phyloP scores from a whole-genome alignment of 495 filamentous ascomycete genomes.

The Podospora didyma region DNA sequence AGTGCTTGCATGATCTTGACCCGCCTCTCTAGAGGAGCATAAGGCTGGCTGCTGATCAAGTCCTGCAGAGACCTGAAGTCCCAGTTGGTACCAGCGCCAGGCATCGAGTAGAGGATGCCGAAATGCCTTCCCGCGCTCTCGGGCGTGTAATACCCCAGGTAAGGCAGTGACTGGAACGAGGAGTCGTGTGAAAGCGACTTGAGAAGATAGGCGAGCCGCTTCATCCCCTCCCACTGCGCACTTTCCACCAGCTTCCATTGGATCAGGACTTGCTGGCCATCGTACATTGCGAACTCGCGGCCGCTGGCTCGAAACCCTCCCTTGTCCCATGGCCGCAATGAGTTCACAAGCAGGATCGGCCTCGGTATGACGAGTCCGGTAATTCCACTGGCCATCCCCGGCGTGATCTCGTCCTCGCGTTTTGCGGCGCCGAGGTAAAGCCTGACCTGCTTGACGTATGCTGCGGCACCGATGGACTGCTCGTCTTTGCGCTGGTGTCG shows the following conservation, averaged over 20 bases:
- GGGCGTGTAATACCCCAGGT: slow-evolving; percentile 12
- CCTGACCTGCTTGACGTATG: slow-evolving; percentile 5
- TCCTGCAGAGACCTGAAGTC: slow-evolving; percentile 8
- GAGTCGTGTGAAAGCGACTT: slow-evolving; percentile 13
- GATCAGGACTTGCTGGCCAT: slow-evolving; percentile 12
- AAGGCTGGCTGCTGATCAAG: slow-evolving; percentile 2
- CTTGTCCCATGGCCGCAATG: neutral
- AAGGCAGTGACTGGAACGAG: slow-evolving; percentile 15
- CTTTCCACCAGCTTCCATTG: slow-evolving; percentile 20
- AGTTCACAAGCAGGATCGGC: neutral
- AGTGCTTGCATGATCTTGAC: slow-evolving; percentile 22
- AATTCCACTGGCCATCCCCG: neutral
- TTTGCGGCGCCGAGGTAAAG: slow-evolving; percentile 4
- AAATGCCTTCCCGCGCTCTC: slow-evolving; percentile 5
- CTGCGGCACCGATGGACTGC: neutral
- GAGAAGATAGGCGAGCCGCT: slow-evolving; percentile 16
- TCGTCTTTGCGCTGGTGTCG: neutral
- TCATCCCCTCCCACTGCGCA: slow-evolving; percentile 12
- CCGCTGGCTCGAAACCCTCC: neutral
- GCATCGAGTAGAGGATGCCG: slow-evolving; percentile 10
- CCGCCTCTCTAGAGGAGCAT: slow-evolving; percentile 2
- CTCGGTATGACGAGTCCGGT: slow-evolving; percentile 4
- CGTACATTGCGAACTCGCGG: slow-evolving; percentile 4
- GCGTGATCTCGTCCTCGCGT: slow-evolving; percentile 11
- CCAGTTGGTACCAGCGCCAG: slow-evolving; percentile 6